Conservation (phyloP, 768 basidiomycete genomes). For the Lentinus tigrinus region DNA sequence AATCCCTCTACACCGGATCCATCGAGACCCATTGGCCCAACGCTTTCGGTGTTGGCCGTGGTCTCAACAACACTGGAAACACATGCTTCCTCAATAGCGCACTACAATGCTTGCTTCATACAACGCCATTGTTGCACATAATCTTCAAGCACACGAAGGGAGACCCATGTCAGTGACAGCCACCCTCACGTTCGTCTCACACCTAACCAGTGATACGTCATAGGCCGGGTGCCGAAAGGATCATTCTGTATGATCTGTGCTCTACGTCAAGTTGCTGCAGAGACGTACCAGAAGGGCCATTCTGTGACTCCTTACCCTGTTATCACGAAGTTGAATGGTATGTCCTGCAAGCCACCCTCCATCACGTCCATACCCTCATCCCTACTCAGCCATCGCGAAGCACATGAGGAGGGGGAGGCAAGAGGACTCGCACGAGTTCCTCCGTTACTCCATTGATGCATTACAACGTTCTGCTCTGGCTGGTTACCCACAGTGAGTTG, state of each 20-base stretch:
- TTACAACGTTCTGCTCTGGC: constrained; percentile 82
- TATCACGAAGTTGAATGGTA: constrained; percentile 68
- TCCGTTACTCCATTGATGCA: constrained; percentile 90
- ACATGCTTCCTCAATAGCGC: constrained; percentile 97
- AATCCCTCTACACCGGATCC: constrained; percentile 48
- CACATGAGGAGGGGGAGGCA: constrained; percentile 89
- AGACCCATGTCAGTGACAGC: constrained; percentile 55
- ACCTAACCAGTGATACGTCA: not conserved
- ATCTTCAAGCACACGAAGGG: constrained; percentile 47
- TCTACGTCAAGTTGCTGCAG: constrained; percentile 54
- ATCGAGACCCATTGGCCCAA: constrained; percentile 68
- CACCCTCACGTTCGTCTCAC: not conserved
- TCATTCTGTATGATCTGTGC: constrained; percentile 81
- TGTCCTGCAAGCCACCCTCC: constrained; percentile 13
- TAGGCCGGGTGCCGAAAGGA: constrained; percentile 39
- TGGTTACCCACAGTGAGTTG: constrained; percentile 65
- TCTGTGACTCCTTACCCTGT: constrained; percentile 67
- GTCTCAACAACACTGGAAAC: constrained; percentile 85
- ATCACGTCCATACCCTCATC: constrained; percentile 9
- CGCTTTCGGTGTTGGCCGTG: constrained; percentile 48
- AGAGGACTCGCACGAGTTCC: constrained; percentile 97
- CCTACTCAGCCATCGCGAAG: constrained; percentile 75
- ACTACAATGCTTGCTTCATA: constrained; percentile 90
- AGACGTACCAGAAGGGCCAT: constrained; percentile 46
- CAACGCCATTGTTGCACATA: constrained; percentile 76